These are phyloP conservation scores for Nigrograna mackinnonii DNA, from an alignment of 2,329 filamentous ascomycete genomes.

Conservation along the genomic window DNA sequence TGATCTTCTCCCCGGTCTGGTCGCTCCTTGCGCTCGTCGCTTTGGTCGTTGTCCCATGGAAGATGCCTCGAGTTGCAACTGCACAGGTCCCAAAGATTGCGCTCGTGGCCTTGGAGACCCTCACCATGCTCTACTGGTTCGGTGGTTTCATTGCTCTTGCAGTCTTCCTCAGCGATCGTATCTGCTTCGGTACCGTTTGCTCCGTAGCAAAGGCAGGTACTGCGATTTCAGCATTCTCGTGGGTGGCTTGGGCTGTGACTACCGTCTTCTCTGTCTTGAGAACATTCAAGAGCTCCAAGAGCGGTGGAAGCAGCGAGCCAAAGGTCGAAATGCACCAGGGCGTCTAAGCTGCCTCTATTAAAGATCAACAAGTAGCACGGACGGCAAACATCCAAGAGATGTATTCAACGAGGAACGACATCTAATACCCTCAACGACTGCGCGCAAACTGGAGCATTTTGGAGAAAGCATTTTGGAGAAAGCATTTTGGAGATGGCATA, in stretches of 20 bases:
- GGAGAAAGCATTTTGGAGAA: too few relatives aligned
- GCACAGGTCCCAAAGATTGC: slow-evolving; percentile 60
- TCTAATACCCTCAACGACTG: too few relatives aligned
- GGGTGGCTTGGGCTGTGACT: slow-evolving; percentile 52
- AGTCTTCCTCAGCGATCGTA: slow-evolving; percentile 61
- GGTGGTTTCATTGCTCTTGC: slow-evolving; percentile 80
- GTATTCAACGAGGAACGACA: too few relatives aligned
- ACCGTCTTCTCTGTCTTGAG: slow-evolving; percentile 23
- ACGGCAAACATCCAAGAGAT: too few relatives aligned
- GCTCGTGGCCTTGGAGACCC: slow-evolving; percentile 67
- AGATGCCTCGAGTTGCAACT: slow-evolving; percentile 44
- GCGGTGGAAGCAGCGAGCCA: slow-evolving; percentile 14
- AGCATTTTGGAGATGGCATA: too few relatives aligned
- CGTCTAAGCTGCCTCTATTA: slow-evolving; percentile 37
- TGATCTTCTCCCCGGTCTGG: slow-evolving; percentile 80
- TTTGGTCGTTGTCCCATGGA: slow-evolving; percentile 68
- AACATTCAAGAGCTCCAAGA: slow-evolving; percentile 28
- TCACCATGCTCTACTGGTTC: slow-evolving; percentile 91
- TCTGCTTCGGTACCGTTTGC: slow-evolving; percentile 62
- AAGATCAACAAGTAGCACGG: slow-evolving; percentile 1
- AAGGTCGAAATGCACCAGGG: slow-evolving; percentile 47
- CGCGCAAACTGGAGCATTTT: too few relatives aligned
- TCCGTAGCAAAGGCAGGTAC: slow-evolving; percentile 64
- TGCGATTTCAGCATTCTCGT: slow-evolving; percentile 70
- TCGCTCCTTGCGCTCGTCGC: slow-evolving; percentile 69